Base-by-base conservation (phyloP, 1,139 yeast species). In the Debaryomyces udenii region DNA sequence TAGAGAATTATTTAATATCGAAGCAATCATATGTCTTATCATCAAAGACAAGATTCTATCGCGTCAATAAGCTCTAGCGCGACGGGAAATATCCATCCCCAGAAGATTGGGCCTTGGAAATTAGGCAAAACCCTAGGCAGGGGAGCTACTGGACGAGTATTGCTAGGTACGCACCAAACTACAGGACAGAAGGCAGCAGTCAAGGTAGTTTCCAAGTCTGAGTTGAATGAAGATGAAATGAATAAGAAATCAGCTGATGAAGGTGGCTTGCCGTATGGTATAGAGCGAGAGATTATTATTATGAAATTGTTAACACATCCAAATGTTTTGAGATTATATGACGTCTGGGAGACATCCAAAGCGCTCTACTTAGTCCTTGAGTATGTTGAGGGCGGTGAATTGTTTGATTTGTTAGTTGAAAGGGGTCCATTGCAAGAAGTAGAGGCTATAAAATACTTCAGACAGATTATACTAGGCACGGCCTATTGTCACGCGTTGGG, bases 401-500 rank as follows among this genome's bases (percentile, higher is more conserved):
- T 86, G 39, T 86, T 86, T 51, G 94, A 86, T 54, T 74, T 83
- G 46, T 66, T 86, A 48, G 89, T 86, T 6, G 86, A 88, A 51
- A 81, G 83, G 57, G 94, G 96, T 6, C 90, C 91, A 56, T 74
- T 93, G 42, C 80, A 86, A 35, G 94, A 86, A 62, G 59, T 62
- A 5, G 88, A 83, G 58, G 93, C 94, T 10, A 79, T 85, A 20
- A 80, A 79, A 48, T 85, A 84, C 59, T 86, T 86, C 60, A 76
- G 85, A 56, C 93, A 86, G 64, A 83, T 86, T 39, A 74, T 85
- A 26, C 70, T 80, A 53, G 94, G 91, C 45, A 86, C 87, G 4
- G 86, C 88, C n/a, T 86, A 85, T 59, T 84, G 91, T 56, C 95
- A 86, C 61, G 83, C 86, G 20, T 76, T 85, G 48, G 88, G 88